Percentiles rank a stretch among this genome's conserved stretches.
phyloP scores from a whole-genome alignment of 768 basidiomycete species.

The Rhizopogon vulgaris region DNA sequence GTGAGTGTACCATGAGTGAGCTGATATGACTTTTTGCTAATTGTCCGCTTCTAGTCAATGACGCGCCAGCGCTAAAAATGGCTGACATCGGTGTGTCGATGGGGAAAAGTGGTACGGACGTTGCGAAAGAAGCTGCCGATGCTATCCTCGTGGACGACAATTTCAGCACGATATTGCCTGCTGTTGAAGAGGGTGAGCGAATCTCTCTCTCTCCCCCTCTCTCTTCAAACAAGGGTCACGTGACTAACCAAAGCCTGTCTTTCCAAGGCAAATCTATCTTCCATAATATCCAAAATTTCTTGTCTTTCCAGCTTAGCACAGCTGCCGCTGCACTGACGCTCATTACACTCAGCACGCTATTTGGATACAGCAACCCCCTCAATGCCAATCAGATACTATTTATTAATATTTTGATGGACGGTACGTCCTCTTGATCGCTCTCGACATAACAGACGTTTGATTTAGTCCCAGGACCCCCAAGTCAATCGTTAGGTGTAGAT shows the following conservation, averaged over 20 bases:
- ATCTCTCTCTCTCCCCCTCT: too few species aligned
- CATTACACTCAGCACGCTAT: constrained; percentile 89
- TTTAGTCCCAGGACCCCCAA: constrained; percentile 67
- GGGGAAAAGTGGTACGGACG: constrained; percentile 98
- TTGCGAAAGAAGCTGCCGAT: constrained; percentile 97
- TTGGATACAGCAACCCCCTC: constrained; percentile 85
- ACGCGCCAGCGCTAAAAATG: constrained; percentile 95
- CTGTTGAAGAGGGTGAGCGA: constrained; percentile 80
- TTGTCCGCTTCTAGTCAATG: constrained; percentile 59
- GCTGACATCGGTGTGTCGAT: constrained; percentile 97
- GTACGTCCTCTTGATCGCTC: constrained; percentile 31
- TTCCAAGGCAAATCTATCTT: constrained; percentile 87
- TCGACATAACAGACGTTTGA: background rate
- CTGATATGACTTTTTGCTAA: background rate
- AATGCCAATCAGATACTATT: constrained; percentile 99
- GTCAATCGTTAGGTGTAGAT: constrained; percentile 94
- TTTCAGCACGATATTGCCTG: constrained; percentile 90
- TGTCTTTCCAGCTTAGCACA: constrained; percentile 94
- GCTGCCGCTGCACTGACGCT: constrained; percentile 95
- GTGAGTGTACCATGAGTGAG: constrained; percentile 34
- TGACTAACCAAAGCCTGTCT: constrained; percentile 3
- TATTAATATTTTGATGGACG: constrained; percentile 99
- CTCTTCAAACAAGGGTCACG: background rate
- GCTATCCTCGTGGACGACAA: constrained; percentile 97
- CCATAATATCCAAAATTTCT: constrained; percentile 97